These are phyloP conservation scores for Boletus smithii DNA, from an alignment of 1,284 basidiomycete species.

Conservation along the genomic window DNA sequence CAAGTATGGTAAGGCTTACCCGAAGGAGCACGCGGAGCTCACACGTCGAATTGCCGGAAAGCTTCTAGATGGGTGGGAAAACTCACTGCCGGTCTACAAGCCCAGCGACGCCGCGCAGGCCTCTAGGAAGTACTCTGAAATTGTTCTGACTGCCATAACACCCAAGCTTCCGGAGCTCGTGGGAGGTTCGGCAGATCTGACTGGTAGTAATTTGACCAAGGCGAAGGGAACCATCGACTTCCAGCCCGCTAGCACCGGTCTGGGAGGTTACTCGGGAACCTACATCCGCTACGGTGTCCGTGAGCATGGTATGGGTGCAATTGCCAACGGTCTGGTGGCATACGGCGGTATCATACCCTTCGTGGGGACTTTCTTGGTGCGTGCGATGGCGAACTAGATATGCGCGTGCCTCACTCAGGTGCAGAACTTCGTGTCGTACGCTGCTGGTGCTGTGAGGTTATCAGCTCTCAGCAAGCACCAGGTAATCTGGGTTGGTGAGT, in stretches of 20 bases:
- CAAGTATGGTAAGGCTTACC: constrained; percentile 76
- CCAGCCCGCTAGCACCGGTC: constrained; percentile 83
- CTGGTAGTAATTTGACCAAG: constrained; percentile 88
- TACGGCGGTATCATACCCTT: constrained; percentile 86
- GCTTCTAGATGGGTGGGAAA: constrained; percentile 87
- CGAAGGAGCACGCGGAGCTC: constrained; percentile 83
- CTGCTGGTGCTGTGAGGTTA: constrained; percentile 87
- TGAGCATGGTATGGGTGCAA: constrained; percentile 96
- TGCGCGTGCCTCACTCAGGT: constrained; percentile 9
- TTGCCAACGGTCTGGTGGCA: constrained; percentile 85
- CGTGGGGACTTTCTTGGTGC: constrained; percentile 82
- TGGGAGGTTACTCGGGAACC: constrained; percentile 83
- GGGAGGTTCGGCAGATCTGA: constrained; percentile 91
- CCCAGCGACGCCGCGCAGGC: constrained; percentile 81
- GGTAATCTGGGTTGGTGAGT: constrained; percentile 88
- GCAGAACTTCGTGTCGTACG: constrained; percentile 93
- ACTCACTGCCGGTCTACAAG: constrained; percentile 80
- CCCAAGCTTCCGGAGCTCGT: constrained; percentile 79
- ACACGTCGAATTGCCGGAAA: constrained; percentile 80
- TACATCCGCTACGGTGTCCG: constrained; percentile 97
- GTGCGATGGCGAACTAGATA: constrained; percentile 16
- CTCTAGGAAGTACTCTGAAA: constrained; percentile 91
- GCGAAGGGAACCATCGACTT: constrained; percentile 84
- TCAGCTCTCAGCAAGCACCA: constrained; percentile 88
- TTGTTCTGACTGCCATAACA: constrained; percentile 76